These are phyloP conservation scores for Candida dendrica DNA, from an alignment of 805 yeast species.

Conservation along the genomic window DNA sequence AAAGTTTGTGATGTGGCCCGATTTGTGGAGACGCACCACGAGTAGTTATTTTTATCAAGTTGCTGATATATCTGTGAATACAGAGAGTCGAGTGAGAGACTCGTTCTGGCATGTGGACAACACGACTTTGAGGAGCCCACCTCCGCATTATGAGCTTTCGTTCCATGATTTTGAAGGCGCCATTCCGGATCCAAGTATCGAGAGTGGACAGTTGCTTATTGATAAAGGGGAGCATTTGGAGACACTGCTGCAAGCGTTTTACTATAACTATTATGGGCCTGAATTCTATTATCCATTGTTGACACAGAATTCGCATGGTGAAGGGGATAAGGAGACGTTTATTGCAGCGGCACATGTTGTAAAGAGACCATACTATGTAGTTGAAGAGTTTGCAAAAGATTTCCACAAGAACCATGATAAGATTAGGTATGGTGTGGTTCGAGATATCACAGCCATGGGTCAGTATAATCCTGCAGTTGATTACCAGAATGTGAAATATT, in stretches of 20 bases:
- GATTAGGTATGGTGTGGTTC: constrained; percentile 16
- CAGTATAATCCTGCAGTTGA: constrained; percentile 28
- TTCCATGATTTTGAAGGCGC: constrained; percentile 41
- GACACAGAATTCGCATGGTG: constrained; percentile 59
- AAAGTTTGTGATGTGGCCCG: constrained; percentile 56
- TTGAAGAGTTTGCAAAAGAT: constrained; percentile 16
- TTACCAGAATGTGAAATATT: constrained; percentile 2
- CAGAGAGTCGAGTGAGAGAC: constrained; percentile 26
- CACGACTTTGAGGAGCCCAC: constrained; percentile 10
- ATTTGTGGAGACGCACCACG: constrained; percentile 58
- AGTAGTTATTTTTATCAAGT: constrained; percentile 50
- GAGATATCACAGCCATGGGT: constrained; percentile 23
- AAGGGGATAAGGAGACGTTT: constrained; percentile 63
- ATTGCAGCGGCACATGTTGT: constrained; percentile 49
- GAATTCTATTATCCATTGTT: constrained; percentile 51
- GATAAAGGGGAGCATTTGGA: constrained; percentile 46
- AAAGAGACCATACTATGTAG: constrained; percentile 37
- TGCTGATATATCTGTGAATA: constrained; percentile 31
- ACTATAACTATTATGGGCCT: constrained; percentile 55
- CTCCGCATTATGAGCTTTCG: constrained; percentile 12
- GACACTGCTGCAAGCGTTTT: constrained; percentile 43
- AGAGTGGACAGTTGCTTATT: constrained; percentile 51
- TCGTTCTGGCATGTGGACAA: constrained; percentile 19
- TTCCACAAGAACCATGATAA: constrained; percentile 5
- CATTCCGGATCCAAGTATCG: constrained; percentile 51